phyloP scores from a whole-genome alignment of 1,284 basidiomycete species.

The Limonomyces culmigenus region DNA sequence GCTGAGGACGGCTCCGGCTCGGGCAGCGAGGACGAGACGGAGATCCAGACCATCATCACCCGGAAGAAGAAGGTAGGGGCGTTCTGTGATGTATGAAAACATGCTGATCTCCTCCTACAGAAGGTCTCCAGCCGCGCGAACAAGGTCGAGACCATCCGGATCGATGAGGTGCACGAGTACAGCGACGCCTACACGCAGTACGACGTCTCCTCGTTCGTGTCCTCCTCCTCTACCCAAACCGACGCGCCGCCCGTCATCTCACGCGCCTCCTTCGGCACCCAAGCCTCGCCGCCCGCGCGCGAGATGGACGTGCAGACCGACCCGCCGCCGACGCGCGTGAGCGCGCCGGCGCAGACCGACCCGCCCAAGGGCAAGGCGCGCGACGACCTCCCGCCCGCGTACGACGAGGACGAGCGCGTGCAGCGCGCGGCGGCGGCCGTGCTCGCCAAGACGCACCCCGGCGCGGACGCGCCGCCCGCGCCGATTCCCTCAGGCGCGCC shows the following conservation, averaged over 20 bases:
- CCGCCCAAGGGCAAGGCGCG: slow-evolving; percentile 45
- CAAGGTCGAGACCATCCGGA: slow-evolving; percentile 28
- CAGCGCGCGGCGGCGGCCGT: slow-evolving; percentile 36
- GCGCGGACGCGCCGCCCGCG: slow-evolving; percentile 32
- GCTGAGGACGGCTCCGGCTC: slow-evolving; percentile 23
- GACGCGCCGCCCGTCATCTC: slow-evolving; percentile 15
- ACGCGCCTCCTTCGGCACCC: slow-evolving; percentile 10
- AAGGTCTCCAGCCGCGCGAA: slow-evolving; percentile 46
- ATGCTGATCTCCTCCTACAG: slow-evolving; percentile 17
- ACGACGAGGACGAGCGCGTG: slow-evolving; percentile 36
- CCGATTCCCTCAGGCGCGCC: slow-evolving; percentile 38
- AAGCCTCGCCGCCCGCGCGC: no score
- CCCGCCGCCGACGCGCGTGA: slow-evolving; percentile 30
- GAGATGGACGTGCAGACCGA: slow-evolving; percentile 55
- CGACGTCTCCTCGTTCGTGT: slow-evolving; percentile 30
- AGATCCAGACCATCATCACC: slow-evolving; percentile 70
- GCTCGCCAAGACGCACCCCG: slow-evolving; percentile 53
- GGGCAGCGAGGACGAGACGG: slow-evolving; percentile 52
- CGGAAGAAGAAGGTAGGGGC: slow-evolving; percentile 49
- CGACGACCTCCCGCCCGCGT: slow-evolving; percentile 15
- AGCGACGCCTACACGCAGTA: slow-evolving; percentile 53
- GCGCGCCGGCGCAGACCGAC: slow-evolving; percentile 51
- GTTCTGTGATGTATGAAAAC: no score
- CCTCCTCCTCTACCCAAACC: slow-evolving; percentile 19
- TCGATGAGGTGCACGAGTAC: slow-evolving; percentile 56